Base-by-base conservation (phyloP, 257 asterid genomes). In the Jacaranda copaia region DNA sequence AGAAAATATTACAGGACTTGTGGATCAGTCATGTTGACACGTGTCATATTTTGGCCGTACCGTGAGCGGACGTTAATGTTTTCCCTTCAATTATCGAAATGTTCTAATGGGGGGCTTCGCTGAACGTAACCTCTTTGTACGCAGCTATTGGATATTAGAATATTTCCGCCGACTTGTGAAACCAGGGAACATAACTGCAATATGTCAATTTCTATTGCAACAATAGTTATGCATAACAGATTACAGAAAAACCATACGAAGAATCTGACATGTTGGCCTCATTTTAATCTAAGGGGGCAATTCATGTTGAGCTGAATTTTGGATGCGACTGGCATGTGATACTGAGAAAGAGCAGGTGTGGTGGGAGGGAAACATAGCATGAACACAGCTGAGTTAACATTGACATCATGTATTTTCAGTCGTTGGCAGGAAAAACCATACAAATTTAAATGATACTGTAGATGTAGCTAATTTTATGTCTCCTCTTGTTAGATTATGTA, bases 351-450 rank as follows among this genome's bases (percentile, higher is more conserved):
- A 53, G 20, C 25, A 15, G 59, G 19, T 2, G 25, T 3, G 59
- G 36, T 57, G 63, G 63, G 63, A 57, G 63, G 38, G 63, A 57
- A 13, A 57, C 63, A 57, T 8, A 19, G 63, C 63, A 57, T 16
- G 19, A 14, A 18, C 63, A 57, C 7, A 57, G 63, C 63, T 12
- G 63, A 53, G 20, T 0, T 53, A 48, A 15, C 53, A 48, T 48
- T 48, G 53, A 48, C 53, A 12, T 48, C 8, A 48, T 48, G 15
- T 48, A 11, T 53, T 25, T 25, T 5, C 5, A 42, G 46, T 53
- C 0, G 2, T 53, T 6, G 6, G 7, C 58, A 52, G 20, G 58
- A 52, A 52, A 48, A 11, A 48, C 15, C 14, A 48, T 12, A 48
- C 3, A 48, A 48, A 9, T 9, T 1, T 48, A 48, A 48, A 11